Evolutionary conservation across 2,329 filamentous ascomycete species (phyloP), one percentile per base, ranked within the genome.

Genomic region (Calonectria multiphialidica): DNA sequence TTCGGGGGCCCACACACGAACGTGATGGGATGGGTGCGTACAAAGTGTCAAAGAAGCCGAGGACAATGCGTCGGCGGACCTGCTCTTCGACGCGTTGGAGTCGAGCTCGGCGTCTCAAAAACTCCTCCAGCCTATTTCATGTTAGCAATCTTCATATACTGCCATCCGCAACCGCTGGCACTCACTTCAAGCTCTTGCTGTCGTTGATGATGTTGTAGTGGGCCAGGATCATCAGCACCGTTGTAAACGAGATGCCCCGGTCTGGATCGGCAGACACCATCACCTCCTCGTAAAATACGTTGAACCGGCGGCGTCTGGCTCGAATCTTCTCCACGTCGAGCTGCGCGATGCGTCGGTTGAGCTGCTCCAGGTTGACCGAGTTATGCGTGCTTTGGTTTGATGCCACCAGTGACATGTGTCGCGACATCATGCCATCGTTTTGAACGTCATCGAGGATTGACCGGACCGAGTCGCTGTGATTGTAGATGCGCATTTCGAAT

Each of bases 191-290:
- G 83, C 95, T 98, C 88, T 98, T 98, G 86, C 93, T 98, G 84
- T 99, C 97, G 77, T 93, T 98, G 82, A 99, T 99, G 80, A 99
- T 95, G 80, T 98, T 99, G 88, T 99, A 98, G 84, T 99, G 97
- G 40, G 97, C 96, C 70, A 99, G 88, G 72, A 98, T 97, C 93
- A 99, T 97, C 64, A 99, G 88, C 25, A 98, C 93, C 8, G 93
- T 93, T 3, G 95, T 97, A 83, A 99, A 99, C 0, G 94, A 93
- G 72, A 99, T 97, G 59, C 97, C 97, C 74, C 91, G 90, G 79
- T 97, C 95, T 1, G 93, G 94, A 82, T 99, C 96, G 5, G 96
- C 95, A 5, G 95, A 96, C 7, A 98, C 95, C 83, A 98, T 91
- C 23, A 98, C 94, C 85, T 99, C 97, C 83, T 98, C 96, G 80